Evolutionary conservation across 2,329 filamentous ascomycete species (phyloP).

Genomic region (Beauveria pseudobassiana): DNA sequence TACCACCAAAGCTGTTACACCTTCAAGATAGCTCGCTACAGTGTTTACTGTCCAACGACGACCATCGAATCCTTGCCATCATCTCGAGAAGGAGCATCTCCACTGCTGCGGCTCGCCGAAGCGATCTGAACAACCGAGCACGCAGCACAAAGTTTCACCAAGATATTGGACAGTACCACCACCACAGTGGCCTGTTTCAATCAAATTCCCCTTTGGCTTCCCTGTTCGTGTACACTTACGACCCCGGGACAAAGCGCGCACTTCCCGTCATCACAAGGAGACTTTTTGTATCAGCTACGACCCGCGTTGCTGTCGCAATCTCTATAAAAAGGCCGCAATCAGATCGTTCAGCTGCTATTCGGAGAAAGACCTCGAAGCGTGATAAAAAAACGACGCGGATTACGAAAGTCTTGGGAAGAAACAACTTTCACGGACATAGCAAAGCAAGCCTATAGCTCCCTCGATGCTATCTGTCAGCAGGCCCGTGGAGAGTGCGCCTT

Average conservation of each 20-base stretch:
- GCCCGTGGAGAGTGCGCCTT: constrained; percentile 12
- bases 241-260: not conserved
- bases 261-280: not conserved
- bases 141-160: constrained; percentile 6
- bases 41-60: not conserved
- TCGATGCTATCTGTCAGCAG: constrained; percentile 12
- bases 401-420: not conserved
- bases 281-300: not conserved
- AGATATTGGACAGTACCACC: constrained; percentile 5
- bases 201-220: not conserved
- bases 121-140: constrained; percentile 5
- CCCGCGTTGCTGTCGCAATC: not conserved
- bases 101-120: constrained; percentile 2
- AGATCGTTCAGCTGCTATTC: too few relatives aligned
- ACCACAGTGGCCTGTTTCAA: not conserved
- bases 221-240: not conserved
- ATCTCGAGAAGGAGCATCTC: not conserved
- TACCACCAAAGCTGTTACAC: not conserved
- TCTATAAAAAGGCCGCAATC: not conserved
- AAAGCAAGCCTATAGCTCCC: not conserved
- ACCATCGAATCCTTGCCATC: not conserved
- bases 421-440: not conserved
- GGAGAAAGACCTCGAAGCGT: not conserved
- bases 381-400: not conserved
- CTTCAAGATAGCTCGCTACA: not conserved